Conservation (phyloP, 2,329 filamentous ascomycete species). For the Volutella citrinella region DNA sequence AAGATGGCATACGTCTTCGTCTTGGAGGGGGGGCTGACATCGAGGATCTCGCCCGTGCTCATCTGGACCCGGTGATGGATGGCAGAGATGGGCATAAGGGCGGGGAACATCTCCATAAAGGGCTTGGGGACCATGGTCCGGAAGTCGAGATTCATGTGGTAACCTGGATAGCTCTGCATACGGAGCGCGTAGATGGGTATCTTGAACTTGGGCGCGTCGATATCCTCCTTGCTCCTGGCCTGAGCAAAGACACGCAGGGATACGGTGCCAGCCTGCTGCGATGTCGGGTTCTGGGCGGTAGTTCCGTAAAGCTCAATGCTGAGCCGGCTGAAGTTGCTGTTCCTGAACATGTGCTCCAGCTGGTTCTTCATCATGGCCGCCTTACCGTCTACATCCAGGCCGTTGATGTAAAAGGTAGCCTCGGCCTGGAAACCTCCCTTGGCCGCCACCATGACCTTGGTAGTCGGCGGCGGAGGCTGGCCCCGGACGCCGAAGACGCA, state of each 20-base stretch:
- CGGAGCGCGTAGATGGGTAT: constrained; percentile 35
- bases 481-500: constrained; percentile 28
- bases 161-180: constrained; percentile 41
- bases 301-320: constrained; percentile 36
- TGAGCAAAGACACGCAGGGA: constrained; percentile 46
- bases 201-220: constrained; percentile 34
- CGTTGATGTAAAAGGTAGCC: constrained; percentile 40
- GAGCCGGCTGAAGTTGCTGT: constrained; percentile 33
- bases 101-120: constrained; percentile 43
- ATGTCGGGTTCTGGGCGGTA: constrained; percentile 35
- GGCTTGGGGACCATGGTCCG: constrained; percentile 40
- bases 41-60: constrained; percentile 15
- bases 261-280: constrained; percentile 47
- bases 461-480: constrained; percentile 27
- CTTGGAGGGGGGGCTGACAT: constrained; percentile 16
- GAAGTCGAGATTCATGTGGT: constrained; percentile 43
- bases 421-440: constrained; percentile 44
- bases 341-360: constrained; percentile 31
- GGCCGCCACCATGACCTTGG: constrained; percentile 40
- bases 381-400: constrained; percentile 42
- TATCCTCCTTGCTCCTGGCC: constrained; percentile 34
- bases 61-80: constrained; percentile 29
- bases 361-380: constrained; percentile 40
- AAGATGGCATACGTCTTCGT: constrained; percentile 21
- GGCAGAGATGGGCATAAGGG: constrained; percentile 25